phyloP scores from a whole-genome alignment of 192 early-diverging fungal species.

The Coemansia sp. region DNA sequence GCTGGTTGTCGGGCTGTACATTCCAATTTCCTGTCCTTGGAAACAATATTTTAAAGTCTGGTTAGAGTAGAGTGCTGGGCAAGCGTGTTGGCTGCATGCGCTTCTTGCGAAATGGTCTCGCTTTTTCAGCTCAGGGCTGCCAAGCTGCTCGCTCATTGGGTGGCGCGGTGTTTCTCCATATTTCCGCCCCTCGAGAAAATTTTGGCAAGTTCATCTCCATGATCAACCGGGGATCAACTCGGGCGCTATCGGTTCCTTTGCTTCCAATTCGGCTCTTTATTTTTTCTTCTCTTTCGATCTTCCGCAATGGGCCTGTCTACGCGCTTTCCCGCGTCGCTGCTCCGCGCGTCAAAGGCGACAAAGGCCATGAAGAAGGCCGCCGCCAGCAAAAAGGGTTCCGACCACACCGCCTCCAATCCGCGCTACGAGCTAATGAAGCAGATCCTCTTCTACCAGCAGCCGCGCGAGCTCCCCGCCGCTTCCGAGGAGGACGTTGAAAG shows the following conservation, averaged over 20 bases:
- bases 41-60: neutral
- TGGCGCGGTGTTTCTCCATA: neutral
- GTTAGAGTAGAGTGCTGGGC: too few relatives aligned
- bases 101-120: neutral
- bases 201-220: neutral
- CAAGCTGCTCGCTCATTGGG: neutral
- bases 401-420: conserved; percentile 44
- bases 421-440: conserved; percentile 71
- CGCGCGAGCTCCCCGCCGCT: conserved; percentile 39
- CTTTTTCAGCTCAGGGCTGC: neutral
- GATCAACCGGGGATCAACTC: neutral
- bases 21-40: neutral
- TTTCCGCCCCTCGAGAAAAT: neutral
- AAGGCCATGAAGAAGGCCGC: conserved; percentile 9
- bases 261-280: neutral
- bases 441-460: conserved; percentile 63
- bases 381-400: conserved; percentile 3
- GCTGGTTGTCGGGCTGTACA: conserved; percentile 35
- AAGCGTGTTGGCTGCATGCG: too few relatives aligned
- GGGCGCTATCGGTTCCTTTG: neutral
- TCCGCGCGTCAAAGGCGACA: conserved; percentile 14
- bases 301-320: neutral
- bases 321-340: neutral
- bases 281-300: neutral
- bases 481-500: conserved; percentile 58